A percentile compares a stretch with the other conserved stretches of the same genome.
Evolutionary conservation across 805 yeast species (phyloP).

Genomic region (Dipodascopsis uninucleata): DNA sequence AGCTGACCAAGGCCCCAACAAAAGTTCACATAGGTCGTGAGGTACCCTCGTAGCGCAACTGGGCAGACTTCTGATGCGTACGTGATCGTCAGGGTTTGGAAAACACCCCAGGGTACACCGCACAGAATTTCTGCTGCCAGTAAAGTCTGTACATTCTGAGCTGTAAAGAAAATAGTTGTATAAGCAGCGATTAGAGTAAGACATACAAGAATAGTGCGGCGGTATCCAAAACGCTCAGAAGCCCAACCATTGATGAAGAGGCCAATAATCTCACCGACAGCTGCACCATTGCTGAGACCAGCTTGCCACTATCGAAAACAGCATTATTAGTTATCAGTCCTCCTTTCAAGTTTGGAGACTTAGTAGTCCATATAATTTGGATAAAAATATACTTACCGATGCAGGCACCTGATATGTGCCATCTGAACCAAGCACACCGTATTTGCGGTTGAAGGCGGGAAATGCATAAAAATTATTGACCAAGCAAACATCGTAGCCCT

Average conservation of each 20-base stretch:
- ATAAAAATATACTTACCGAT: no score
- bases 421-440: constrained; percentile 14
- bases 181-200: constrained; percentile 40
- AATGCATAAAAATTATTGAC: constrained; percentile 43
- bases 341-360: no score
- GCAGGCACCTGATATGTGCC: constrained; percentile 27
- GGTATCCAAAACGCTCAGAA: constrained; percentile 48
- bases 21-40: constrained; percentile 49
- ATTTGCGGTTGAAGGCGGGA: constrained; percentile 23
- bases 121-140: constrained; percentile 42
- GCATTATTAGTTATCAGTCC: no score
- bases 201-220: constrained; percentile 41
- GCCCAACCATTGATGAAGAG: constrained; percentile 45
- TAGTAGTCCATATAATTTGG: no score
- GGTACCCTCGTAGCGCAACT: constrained; percentile 46
- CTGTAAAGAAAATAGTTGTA: constrained; percentile 48
- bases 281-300: constrained; percentile 33
- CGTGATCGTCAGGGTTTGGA: constrained; percentile 49
- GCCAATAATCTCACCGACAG: constrained; percentile 47
- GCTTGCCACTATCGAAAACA: no score
- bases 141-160: constrained; percentile 40
- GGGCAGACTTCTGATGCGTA: constrained; percentile 62
- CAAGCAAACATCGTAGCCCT: constrained; percentile 46
- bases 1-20: constrained; percentile 60
- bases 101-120: constrained; percentile 53